phyloP scores from a whole-genome alignment of 2,329 filamentous ascomycete genomes.

The Domatiomyces globalis region DNA sequence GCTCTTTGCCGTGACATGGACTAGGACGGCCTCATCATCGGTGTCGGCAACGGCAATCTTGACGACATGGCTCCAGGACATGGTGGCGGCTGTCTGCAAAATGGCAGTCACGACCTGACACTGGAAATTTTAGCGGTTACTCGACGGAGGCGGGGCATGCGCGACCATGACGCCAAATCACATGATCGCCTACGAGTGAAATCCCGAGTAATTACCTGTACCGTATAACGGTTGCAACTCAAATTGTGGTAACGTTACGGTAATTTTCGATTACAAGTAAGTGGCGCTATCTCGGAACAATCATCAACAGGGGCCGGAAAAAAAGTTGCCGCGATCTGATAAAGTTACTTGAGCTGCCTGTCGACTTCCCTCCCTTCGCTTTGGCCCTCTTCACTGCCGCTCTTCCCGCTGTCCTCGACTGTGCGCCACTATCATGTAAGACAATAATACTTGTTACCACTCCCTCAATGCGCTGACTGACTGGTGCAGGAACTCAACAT shows the following conservation, averaged over 20 bases:
- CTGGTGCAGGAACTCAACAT: slow-evolving; percentile 32
- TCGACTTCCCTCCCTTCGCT: not conserved
- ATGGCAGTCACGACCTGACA: too few relatives aligned
- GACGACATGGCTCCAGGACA: not conserved
- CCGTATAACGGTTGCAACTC: too few relatives aligned
- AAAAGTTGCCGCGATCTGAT: not conserved
- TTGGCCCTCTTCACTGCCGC: not conserved
- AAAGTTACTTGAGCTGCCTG: not conserved
- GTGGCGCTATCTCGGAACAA: not conserved
- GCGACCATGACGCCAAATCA: not conserved
- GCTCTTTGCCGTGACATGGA: not conserved
- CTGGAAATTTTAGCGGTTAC: too few relatives aligned
- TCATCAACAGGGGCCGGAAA: not conserved
- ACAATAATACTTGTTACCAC: not conserved
- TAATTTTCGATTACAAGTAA: not conserved
- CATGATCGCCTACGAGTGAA: not conserved
- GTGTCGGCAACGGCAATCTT: not conserved
- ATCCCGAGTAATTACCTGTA: too few relatives aligned
- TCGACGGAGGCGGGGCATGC: not conserved
- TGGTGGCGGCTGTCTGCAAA: not conserved
- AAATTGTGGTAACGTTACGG: not conserved
- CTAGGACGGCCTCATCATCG: not conserved
- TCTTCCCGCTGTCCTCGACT: not conserved
- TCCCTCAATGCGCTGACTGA: not conserved
- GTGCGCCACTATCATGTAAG: not conserved